Evolutionary conservation across 306 rosid species (phyloP), one percentile per base, ranked within the genome.

Genomic region (Quercus engelmannii): DNA sequence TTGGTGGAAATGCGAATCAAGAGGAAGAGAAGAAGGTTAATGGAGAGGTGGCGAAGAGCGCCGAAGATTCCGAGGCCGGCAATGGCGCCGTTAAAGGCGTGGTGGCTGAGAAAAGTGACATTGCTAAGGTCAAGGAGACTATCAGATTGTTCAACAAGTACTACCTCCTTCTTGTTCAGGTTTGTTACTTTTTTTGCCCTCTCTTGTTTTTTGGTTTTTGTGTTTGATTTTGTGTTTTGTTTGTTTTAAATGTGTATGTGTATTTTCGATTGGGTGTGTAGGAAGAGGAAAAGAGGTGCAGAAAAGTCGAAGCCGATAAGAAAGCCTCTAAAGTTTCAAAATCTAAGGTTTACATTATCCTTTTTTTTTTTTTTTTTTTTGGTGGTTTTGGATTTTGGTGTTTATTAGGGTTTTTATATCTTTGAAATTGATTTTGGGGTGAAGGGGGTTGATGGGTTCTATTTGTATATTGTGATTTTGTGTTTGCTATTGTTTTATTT

Each of bases 161-260:
- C 64, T 95, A 93, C 64, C 98, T 95, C 58, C 88, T 88, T 73
- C 87, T 86, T 18, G 91, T 95, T 19, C 98, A 95, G 98, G 99
- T 92, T 65, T 57, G 85, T 74, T 31, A 9, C 56, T 0, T 0
- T 54, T 58, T 25, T 51, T 54, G 68, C 41, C 31, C 83, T 5
- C 15, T 12, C 64, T 52, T 41, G 10, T 13, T 25, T 33, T 41
- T 25, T 6, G 1, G 13, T 2, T 43, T 28, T 23, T 21, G 4
- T 26, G 26, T 54, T 5, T 8, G 8, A 3, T 54, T 71, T 68
- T 20, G 49, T 46, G 69, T 46, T 76, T 21, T 5, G 67, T 54
- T 6, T 25, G 3, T 17, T 25, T 25, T 2, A 18, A 25, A 12
- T 25, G 6, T 0, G 2, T 25, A 6, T 64, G 3, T 5, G 2